Evolutionary conservation across 176 grass and related monocot genomes (phyloP), one percentile per base, ranked within the genome.

Genomic region (Cocos nucifera): DNA sequence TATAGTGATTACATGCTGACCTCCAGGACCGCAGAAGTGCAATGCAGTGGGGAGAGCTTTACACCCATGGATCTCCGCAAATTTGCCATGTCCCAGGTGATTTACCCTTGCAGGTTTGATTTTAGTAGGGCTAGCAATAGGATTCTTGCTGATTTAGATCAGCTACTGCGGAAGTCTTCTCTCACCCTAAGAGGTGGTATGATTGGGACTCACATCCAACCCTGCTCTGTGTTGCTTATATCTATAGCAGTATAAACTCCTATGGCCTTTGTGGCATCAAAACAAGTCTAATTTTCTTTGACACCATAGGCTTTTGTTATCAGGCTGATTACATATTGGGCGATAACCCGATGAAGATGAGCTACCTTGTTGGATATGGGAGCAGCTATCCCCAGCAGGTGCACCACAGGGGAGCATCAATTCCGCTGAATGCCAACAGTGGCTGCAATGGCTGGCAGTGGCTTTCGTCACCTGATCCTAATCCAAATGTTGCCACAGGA

Each of bases 1-100:
- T 98, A 92, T 51, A 98, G 93, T 20, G 93, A 98, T 70, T 98
- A 98, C 64, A 98, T 98, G 93, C 79, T 98, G 32, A 88, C 93
- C 0, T 76, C 93, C 44, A 81, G 59, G 16, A 88, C 87, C 17
- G 71, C 84, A 17, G 84, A 83, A 76, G 76, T 98, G 49, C 67
- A 87, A 49, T 98, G 93, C 84, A 92, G 74, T 51, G 93, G 93
- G 49, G 82, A 85, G 52, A 83, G 72, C 32, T 98, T 70, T 63
- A 91, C 78, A 51, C 88, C 88, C 61, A 85, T 82, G 4, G 84
- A 98, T 69, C 75, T 98, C 19, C 93, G 88, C 30, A 86, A 83
- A 69, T 92, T 92, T 62, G 93, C 93, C 72, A 63, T 39, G 66
- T 92, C 93, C 55, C 93, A 98, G 73, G 93, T 98, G 51, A 67